Percentiles rank a stretch among this genome's conserved stretches.
Evolutionary conservation across 2,329 filamentous ascomycete species (phyloP).

Genomic region (Tolypocladium sp.): DNA sequence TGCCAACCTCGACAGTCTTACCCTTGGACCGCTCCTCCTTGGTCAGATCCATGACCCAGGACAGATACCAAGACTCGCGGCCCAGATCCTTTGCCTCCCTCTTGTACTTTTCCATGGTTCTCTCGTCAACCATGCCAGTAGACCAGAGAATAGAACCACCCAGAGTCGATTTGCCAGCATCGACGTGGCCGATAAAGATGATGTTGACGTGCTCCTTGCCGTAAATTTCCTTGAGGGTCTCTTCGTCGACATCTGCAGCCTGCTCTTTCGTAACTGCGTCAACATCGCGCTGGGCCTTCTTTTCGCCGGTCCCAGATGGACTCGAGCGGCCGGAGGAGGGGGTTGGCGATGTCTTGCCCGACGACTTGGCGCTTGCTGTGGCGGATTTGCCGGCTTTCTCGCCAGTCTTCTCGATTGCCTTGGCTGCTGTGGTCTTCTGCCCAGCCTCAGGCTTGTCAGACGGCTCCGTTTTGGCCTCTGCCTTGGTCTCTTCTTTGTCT

Average conservation of each 20-base stretch:
- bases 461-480: slow-evolving; percentile 41
- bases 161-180: slow-evolving; percentile 94
- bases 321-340: slow-evolving; percentile 80
- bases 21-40: slow-evolving; percentile 95
- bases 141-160: slow-evolving; percentile 88
- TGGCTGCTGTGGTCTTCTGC: slow-evolving; percentile 75
- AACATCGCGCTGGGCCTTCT: slow-evolving; percentile 52
- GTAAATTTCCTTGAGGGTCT: slow-evolving; percentile 86
- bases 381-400: slow-evolving; percentile 40
- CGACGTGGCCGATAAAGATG: slow-evolving; percentile 96
- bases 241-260: slow-evolving; percentile 59
- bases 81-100: slow-evolving; percentile 91
- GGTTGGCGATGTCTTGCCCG: slow-evolving; percentile 70
- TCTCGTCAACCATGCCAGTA: slow-evolving; percentile 98
- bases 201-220: slow-evolving; percentile 92
- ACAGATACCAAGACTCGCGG: slow-evolving; percentile 97
- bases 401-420: slow-evolving; percentile 87
- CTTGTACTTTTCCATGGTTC: slow-evolving; percentile 98
- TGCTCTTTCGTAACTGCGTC: slow-evolving; percentile 81
- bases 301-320: slow-evolving; percentile 50
- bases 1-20: slow-evolving; percentile 95
- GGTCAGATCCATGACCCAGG: slow-evolving; percentile 94
- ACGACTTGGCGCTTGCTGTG: slow-evolving; percentile 34
- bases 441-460: slow-evolving; percentile 54
- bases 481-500: slow-evolving; percentile 33